phyloP scores from a whole-genome alignment of 1,284 basidiomycete genomes.

The Ustilago tritici region DNA sequence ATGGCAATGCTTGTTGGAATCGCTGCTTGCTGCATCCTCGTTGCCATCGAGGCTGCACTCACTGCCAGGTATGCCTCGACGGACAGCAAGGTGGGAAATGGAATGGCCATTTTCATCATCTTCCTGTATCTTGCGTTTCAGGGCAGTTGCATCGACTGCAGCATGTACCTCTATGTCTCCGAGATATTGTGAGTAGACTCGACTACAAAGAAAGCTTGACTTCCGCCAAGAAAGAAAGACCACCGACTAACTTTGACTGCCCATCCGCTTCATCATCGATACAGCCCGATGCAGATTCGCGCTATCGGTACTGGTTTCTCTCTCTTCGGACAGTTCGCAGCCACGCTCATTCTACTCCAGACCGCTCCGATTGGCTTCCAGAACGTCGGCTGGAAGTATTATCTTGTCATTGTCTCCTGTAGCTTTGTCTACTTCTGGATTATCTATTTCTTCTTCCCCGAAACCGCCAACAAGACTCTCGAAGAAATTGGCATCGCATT shows the following conservation, averaged over 20 bases:
- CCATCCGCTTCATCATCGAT: neutral
- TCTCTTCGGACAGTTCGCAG: conserved; percentile 3
- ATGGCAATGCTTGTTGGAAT: conserved; percentile 1
- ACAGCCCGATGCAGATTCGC: conserved; percentile 6
- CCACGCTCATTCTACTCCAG: neutral
- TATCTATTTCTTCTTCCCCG: conserved; percentile 3
- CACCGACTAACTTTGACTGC: neutral
- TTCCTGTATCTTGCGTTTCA: conserved; percentile 4
- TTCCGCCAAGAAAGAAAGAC: neutral
- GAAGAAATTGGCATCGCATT: conserved; percentile 3
- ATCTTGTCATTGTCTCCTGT: conserved; percentile 3
- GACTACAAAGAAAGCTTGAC: neutral
- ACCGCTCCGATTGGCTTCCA: conserved; percentile 7
- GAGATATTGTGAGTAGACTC: conserved; percentile 5
- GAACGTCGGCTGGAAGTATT: conserved; percentile 5
- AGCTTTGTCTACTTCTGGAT: conserved; percentile 10
- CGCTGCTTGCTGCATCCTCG: neutral
- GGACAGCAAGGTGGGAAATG: conserved; percentile 6
- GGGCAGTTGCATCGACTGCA: conserved; percentile 5
- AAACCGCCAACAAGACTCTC: conserved; percentile 6
- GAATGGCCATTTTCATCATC: conserved; percentile 6
- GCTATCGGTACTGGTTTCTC: neutral
- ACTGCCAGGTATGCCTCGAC: conserved; percentile 8
- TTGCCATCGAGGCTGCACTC: conserved; percentile 1
- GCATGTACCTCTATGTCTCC: conserved; percentile 3